phyloP scores from a whole-genome alignment of 305 asterid genomes.

The Vinca major region DNA sequence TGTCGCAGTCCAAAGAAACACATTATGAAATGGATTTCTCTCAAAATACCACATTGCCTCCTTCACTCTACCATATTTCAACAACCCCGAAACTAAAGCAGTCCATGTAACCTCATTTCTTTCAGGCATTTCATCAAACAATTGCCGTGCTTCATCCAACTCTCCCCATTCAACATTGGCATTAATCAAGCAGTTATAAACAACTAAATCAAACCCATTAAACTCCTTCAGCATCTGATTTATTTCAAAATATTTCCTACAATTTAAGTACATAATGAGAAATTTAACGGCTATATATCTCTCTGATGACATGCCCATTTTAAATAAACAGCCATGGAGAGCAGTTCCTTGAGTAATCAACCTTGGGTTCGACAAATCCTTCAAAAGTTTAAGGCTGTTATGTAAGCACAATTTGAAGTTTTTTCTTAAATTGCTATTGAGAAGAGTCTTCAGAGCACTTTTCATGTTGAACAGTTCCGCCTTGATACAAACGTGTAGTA shows the following conservation, averaged over 20 bases:
- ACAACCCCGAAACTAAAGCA: slow-evolving; percentile 50
- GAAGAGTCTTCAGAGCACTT: slow-evolving; percentile 18
- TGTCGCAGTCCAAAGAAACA: slow-evolving; percentile 61
- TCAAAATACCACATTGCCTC: slow-evolving; percentile 54
- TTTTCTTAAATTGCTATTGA: slow-evolving; percentile 28
- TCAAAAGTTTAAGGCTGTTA: slow-evolving; percentile 33
- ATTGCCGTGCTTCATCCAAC: slow-evolving; percentile 28
- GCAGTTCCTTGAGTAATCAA: slow-evolving; percentile 34
- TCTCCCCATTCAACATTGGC: slow-evolving; percentile 53
- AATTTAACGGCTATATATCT: slow-evolving; percentile 48
- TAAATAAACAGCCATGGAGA: slow-evolving; percentile 60
- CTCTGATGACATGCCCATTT: slow-evolving; percentile 51
- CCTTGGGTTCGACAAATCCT: slow-evolving; percentile 31
- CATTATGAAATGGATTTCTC: slow-evolving; percentile 39
- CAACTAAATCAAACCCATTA: slow-evolving; percentile 59
- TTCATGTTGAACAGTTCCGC: slow-evolving; percentile 11
- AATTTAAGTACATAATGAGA: slow-evolving; percentile 53
- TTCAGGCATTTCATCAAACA: slow-evolving; percentile 85
- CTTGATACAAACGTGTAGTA: no score
- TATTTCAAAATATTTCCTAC: slow-evolving; percentile 39
- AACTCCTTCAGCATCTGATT: slow-evolving; percentile 61
- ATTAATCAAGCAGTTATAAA: slow-evolving; percentile 55
- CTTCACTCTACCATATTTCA: slow-evolving; percentile 44
- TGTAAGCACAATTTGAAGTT: slow-evolving; percentile 29
- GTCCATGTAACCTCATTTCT: slow-evolving; percentile 82